Base-by-base conservation (phyloP, 1,284 basidiomycete genomes). In the Ceraceosorus bombacis region DNA sequence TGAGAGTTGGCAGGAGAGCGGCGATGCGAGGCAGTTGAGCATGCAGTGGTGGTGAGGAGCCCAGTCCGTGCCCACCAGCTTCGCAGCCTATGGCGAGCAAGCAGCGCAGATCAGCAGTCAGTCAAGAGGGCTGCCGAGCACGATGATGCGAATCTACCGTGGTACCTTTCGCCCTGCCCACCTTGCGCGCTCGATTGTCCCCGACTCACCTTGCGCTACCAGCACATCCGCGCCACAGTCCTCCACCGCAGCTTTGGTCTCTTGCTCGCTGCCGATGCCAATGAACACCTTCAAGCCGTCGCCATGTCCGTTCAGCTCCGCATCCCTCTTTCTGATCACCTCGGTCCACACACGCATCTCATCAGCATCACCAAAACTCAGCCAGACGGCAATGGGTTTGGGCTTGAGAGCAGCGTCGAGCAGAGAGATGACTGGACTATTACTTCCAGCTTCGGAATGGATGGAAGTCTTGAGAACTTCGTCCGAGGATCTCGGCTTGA, bases 11-110 rank as follows among this genome's bases (percentile, higher is more conserved):
- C 7, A 66, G 39, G 0, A 53, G 48, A 39, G 61, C 57, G 4
- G 63, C 36, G 4, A 64, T 58, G 8, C 59, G 64, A 0, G 62
- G 54, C 0, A 76, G 57, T 12, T 72, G 54, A 5, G 64, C 66
- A 12, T 63, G 65, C 0, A 74, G 65, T 0, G 69, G 70, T 1
- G 72, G 74, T 5, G 73, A 62, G 37, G 66, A 53, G 12, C 66
- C 71, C 38, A 70, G 62, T 4, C 73, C 73, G 59, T 77, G 74
- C 0, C 74, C 73, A 5, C 74, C 74, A 0, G 73, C 68, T 53
- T 74, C 73, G 46, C 60, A 58, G 12, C 71, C 69, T 49, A 27
- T 52, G 51, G 7, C 13, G 8, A 36, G 13, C 7, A 17, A 55
- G 8, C 27, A 50, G 54, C 7, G 8, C 54, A 41, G 5, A 46